phyloP scores from a whole-genome alignment of 129 eudicot genomes.

The Chrysanthemum seticuspe region DNA sequence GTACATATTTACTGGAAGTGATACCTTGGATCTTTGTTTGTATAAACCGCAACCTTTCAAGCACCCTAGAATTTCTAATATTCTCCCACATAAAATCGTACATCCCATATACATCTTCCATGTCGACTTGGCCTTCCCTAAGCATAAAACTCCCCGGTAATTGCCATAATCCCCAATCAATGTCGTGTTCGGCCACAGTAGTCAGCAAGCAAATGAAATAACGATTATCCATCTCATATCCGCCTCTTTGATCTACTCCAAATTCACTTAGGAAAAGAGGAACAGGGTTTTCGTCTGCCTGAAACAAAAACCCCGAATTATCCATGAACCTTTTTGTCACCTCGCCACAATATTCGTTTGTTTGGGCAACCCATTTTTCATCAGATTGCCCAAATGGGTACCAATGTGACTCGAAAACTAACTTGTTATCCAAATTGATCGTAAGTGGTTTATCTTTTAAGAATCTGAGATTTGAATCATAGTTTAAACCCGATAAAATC shows the following conservation, averaged over 20 bases:
- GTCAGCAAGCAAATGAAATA: constrained; percentile 55
- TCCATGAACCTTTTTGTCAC: constrained; percentile 28
- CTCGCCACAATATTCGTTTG: constrained; percentile 44
- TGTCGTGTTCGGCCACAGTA: constrained; percentile 47
- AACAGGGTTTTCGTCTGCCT: constrained; percentile 19
- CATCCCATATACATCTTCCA: constrained; percentile 55
- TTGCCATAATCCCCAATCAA: constrained; percentile 83
- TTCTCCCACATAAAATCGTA: constrained; percentile 48
- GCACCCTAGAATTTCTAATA: constrained; percentile 37
- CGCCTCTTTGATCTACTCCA: constrained; percentile 55
- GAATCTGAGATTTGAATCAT: constrained; percentile 49
- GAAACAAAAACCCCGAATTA: constrained; percentile 43
- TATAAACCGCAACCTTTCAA: constrained; percentile 39
- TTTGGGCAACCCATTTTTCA: constrained; percentile 45
- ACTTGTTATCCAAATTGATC: constrained; percentile 38
- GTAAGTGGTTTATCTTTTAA: constrained; percentile 38
- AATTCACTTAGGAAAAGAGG: constrained; percentile 73
- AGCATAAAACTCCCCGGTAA: constrained; percentile 68
- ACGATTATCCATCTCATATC: constrained; percentile 46
- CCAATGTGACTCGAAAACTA: constrained; percentile 74
- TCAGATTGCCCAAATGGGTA: constrained; percentile 48
- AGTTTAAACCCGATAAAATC: constrained; percentile 57
- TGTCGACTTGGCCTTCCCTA: constrained; percentile 44
- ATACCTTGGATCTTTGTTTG: constrained; percentile 52
- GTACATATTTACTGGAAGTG: not conserved